These are phyloP conservation scores for thale cress (Arabidopsis thaliana) DNA, from an alignment of 345 rosid species.

Conservation along the genomic window DNA sequence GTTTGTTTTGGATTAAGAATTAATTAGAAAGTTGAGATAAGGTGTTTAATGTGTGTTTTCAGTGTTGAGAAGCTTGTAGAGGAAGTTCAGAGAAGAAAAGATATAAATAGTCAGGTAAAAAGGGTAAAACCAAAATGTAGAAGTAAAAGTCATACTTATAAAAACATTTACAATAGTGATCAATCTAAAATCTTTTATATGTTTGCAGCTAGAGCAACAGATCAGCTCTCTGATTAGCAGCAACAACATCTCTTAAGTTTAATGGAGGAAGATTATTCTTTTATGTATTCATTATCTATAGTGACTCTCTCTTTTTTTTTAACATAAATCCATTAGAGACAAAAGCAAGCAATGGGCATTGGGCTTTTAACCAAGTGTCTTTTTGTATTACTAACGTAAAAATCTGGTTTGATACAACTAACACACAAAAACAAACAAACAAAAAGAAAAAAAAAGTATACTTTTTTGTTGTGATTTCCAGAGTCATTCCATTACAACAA, in stretches of 20 bases:
- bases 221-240: constrained; percentile 17
- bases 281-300: constrained; percentile 4
- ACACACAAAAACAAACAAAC: not conserved
- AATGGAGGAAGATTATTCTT: constrained; percentile 16
- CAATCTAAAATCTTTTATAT: not conserved
- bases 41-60: constrained; percentile 41
- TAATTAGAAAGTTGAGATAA: constrained; percentile 10
- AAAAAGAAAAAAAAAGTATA: not conserved
- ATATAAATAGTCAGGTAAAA: constrained; percentile 68
- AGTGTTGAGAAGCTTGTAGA: constrained; percentile 70
- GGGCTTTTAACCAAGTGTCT: constrained; percentile 5
- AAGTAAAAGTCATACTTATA: not conserved
- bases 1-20: not conserved
- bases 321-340: not conserved
- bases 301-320: not conserved
- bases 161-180: too few relatives aligned
- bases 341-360: not conserved
- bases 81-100: constrained; percentile 73
- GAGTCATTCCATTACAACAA: not conserved
- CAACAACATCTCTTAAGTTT: constrained; percentile 20
- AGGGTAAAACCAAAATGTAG: constrained; percentile 50
- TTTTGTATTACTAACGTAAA: constrained; percentile 10
- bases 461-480: not conserved
- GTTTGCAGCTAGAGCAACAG: constrained; percentile 37
- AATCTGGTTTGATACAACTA: constrained; percentile 12